Evolutionary conservation across 1,284 basidiomycete genomes (phyloP), one percentile per base, ranked within the genome.

Genomic region (Phellopilus nigrolimitatus): DNA sequence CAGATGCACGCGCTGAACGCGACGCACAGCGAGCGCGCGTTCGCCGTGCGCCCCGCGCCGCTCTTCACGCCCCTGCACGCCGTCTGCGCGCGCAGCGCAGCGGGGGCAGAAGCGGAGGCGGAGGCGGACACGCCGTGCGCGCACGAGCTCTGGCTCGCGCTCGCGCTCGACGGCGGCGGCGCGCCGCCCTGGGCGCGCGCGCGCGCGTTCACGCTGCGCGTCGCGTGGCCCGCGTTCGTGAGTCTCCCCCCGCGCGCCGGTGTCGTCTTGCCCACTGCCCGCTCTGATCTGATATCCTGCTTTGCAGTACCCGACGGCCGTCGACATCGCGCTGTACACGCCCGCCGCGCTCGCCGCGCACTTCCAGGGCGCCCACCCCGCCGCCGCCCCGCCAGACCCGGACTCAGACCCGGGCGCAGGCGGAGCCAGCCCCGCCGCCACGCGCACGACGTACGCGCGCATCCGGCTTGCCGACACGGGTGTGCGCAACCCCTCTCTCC

Each of bases 201-300:
- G 59, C 58, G 66, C 19, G 71, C 73, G 36, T 85, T 80, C 59
- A 84, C 82, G 1, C 65, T 85, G 27, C 69, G 82, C 31, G 54
- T 82, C 13, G 86, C 84, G 30, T 85, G 78, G 77, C 74, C 81
- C 24, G 83, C 82, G 47, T 81, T 72, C 12, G 84, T 87, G 59
- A 60, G 82, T 73, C n/a, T 21, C 25, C 27, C 31, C 46, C n/a
- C n/a, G n/a, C 17, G 30, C 22, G 10, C 17, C 3, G 4, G 2
- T 44, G 42, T 30, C 24, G 10, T n/a, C 21, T 9, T 27, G 41
- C 21, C 7, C 15, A 24, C 41, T 43, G 19, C 17, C 15, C 24
- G 12, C 41, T 27, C 7, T 13, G n/a, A 22, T 38, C 19, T 15
- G 27, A 9, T 50, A 5, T 12, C 25, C 36, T 53, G 28, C 49